Evolutionary conservation across 1,284 basidiomycete species (phyloP).

Genomic region (Porogramme epimiltina): DNA sequence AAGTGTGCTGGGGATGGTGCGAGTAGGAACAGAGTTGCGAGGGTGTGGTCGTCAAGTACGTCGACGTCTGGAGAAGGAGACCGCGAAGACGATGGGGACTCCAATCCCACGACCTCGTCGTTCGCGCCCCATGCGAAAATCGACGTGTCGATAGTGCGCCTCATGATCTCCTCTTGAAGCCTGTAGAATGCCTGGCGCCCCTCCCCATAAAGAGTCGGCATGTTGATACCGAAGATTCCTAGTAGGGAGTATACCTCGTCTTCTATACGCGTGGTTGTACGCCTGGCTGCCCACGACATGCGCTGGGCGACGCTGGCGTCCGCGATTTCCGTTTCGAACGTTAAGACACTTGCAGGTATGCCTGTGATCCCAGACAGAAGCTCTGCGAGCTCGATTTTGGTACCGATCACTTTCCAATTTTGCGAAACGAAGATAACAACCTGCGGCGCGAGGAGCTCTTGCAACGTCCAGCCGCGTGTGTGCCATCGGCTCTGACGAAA

Average conservation of each 20-base stretch:
- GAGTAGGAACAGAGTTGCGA: too few relatives aligned
- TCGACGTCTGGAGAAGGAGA: too few relatives aligned
- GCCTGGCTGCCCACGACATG: not conserved
- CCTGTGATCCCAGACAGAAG: not conserved
- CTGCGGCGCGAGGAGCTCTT: conserved; percentile 13
- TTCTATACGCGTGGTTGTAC: not conserved
- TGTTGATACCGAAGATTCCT: not conserved
- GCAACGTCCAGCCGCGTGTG: conserved; percentile 15
- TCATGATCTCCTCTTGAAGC: not conserved
- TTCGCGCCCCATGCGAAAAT: not conserved
- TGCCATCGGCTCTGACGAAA: conserved; percentile 12
- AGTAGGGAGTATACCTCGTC: not conserved
- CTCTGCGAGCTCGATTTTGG: not conserved
- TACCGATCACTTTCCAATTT: conserved; percentile 2
- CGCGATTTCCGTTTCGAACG: not conserved
- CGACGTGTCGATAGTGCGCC: not conserved
- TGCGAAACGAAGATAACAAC: conserved; percentile 10
- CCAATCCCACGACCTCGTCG: too few relatives aligned
- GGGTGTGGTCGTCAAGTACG: too few relatives aligned
- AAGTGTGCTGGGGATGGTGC: too few relatives aligned
- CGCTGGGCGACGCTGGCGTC: not conserved
- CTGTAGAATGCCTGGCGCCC: not conserved
- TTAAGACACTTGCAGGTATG: not conserved
- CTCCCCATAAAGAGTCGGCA: not conserved
- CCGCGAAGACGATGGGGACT: too few relatives aligned